Percentiles rank a stretch among this genome's conserved stretches.
These are phyloP conservation scores for Colletotrichum eremochloae DNA, from an alignment of 2,329 filamentous ascomycete genomes.

Conservation along the genomic window DNA sequence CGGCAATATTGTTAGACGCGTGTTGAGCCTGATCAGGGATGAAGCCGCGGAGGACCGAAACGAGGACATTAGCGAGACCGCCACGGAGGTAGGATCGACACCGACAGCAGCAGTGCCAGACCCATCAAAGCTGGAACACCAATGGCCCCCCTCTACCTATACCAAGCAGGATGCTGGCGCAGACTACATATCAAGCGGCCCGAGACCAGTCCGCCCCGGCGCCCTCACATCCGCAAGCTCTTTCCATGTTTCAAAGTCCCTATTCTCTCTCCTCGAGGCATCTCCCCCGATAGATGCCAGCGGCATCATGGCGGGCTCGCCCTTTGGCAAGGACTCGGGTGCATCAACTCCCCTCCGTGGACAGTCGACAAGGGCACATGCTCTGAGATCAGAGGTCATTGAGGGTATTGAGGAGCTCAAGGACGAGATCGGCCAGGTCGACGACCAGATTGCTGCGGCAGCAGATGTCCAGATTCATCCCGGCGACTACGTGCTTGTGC, in stretches of 20 bases:
- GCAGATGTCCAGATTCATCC: constrained; percentile 94
- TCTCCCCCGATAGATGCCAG: constrained; percentile 64
- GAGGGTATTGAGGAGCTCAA: constrained; percentile 96
- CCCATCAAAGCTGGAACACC: constrained; percentile 48
- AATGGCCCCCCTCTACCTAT: constrained; percentile 50
- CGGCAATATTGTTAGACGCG: constrained; percentile 92
- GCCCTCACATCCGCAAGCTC: constrained; percentile 73
- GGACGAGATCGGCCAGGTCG: constrained; percentile 92
- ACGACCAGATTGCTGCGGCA: constrained; percentile 91
- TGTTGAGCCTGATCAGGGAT: constrained; percentile 91
- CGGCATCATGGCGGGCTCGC: constrained; percentile 57
- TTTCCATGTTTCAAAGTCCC: constrained; percentile 78
- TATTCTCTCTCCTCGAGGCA: constrained; percentile 90
- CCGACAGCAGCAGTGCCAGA: constrained; percentile 56
- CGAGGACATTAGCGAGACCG: constrained; percentile 68
- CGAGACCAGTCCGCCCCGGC: constrained; percentile 64
- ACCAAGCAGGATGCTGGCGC: constrained; percentile 52
- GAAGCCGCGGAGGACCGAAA: constrained; percentile 87
- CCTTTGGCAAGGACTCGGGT: constrained; percentile 60
- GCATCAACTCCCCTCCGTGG: constrained; percentile 62
- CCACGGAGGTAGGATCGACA: constrained; percentile 59
- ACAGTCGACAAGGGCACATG: constrained; percentile 66
- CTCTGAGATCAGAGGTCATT: constrained; percentile 90
- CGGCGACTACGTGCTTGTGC: constrained; percentile 91
- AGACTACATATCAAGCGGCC: constrained; percentile 42